Evolutionary conservation across 2,329 filamentous ascomycete species (phyloP).

Genomic region (Pyricularia grisea): DNA sequence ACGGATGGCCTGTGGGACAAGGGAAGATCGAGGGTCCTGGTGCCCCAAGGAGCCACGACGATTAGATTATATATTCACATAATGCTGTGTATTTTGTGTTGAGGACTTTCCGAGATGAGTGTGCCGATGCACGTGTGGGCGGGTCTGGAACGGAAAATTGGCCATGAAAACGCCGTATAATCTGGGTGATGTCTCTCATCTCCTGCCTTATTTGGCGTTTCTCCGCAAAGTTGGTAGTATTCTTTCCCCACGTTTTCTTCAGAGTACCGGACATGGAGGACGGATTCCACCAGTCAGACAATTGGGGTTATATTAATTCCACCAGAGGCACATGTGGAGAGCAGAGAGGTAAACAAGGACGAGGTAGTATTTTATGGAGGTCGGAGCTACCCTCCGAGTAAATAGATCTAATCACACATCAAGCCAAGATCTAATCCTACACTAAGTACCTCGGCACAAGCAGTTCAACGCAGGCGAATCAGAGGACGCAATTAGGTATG

Average conservation of each 20-base stretch:
- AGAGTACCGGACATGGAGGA: neutral
- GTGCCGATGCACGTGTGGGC: neutral
- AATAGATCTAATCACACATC: neutral
- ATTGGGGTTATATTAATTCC: neutral
- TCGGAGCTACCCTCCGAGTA: neutral
- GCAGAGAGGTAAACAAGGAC: neutral
- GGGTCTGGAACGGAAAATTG: neutral
- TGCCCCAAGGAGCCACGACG: neutral
- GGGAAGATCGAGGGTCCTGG: neutral
- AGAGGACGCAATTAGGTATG: neutral
- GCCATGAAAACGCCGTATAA: neutral
- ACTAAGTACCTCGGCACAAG: neutral
- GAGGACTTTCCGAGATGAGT: neutral
- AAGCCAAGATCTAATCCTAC: neutral
- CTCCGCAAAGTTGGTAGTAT: neutral
- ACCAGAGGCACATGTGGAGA: neutral
- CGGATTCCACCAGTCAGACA: neutral
- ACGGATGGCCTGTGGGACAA: neutral
- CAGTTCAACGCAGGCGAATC: neutral
- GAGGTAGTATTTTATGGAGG: neutral
- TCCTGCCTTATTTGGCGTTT: neutral
- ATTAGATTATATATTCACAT: neutral
- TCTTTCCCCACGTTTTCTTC: neutral
- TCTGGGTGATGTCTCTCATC: neutral
- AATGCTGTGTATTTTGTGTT: neutral